Conservation (phyloP, 805 yeast genomes). For the Tetrapisispora fleetii region DNA sequence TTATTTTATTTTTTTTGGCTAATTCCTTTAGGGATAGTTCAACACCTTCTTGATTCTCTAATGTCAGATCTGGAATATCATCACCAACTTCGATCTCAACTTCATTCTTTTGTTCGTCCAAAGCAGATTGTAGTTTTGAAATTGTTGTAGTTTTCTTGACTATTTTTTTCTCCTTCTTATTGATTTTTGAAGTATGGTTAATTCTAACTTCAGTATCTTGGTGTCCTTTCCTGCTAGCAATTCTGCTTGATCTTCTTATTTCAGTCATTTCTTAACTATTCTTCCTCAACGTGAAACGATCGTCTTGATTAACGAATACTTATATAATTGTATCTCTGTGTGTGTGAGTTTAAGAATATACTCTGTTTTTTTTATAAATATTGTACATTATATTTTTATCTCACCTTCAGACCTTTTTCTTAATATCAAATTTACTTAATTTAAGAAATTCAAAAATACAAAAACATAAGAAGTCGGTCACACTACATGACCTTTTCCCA, state of each 20-base stretch:
- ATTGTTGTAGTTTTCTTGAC: constrained; percentile 1
- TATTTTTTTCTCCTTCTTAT: neutral
- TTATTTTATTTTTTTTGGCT: constrained; percentile 34
- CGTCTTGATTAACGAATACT: neutral
- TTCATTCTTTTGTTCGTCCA: neutral
- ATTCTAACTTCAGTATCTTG: constrained; percentile 1
- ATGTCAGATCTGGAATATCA: constrained; percentile 50
- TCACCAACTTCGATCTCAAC: constrained; percentile 44
- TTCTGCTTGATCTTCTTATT: constrained; percentile 27
- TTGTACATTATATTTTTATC: neutral
- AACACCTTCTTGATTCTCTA: constrained; percentile 62
- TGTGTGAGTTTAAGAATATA: no score
- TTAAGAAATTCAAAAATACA: neutral
- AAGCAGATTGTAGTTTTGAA: neutral
- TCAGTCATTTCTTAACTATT: constrained; percentile 10
- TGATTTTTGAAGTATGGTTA: neutral
- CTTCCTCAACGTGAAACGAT: no score
- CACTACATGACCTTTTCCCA: no score
- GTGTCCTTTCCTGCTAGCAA: constrained; percentile 8
- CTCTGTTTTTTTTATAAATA: no score
- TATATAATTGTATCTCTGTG: neutral
- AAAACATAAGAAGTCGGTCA: no score
- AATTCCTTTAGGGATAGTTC: constrained; percentile 40
- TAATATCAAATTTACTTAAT: neutral
- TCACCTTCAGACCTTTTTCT: neutral